phyloP scores from a whole-genome alignment of 108 stramenopile genomes.

The Discostella stelligeroides region DNA sequence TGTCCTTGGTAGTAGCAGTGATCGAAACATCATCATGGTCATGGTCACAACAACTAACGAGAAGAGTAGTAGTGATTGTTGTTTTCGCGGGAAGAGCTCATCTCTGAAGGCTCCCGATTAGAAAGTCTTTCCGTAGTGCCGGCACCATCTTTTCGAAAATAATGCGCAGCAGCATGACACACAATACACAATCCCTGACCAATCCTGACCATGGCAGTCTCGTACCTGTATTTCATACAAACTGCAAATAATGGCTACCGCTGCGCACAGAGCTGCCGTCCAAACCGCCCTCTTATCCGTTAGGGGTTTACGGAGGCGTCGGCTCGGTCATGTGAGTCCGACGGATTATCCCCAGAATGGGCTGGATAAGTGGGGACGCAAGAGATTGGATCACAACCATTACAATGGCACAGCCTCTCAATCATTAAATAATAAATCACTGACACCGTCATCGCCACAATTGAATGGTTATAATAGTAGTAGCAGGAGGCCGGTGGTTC shows the following conservation, averaged over 20 bases:
- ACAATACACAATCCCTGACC: no score
- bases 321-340: constrained; percentile 47
- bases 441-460: constrained; percentile 4
- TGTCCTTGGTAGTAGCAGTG: constrained; percentile 7
- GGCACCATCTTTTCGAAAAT: no score
- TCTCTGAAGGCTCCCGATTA: no score
- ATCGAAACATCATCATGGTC: constrained; percentile 7
- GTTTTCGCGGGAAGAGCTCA: no score
- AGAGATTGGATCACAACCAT: constrained; percentile 8
- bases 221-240: not conserved
- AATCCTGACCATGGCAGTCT: no score
- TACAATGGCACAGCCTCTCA: not conserved
- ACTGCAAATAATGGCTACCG: constrained; percentile 16
- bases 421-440: no score
- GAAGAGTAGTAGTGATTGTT: no score
- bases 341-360: constrained; percentile 35
- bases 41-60: not conserved
- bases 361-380: constrained; percentile 51
- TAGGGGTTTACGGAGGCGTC: constrained; percentile 42
- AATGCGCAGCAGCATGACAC: no score
- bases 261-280: constrained; percentile 20
- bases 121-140: no score
- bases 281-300: constrained; percentile 41
- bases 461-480: constrained; percentile 23
- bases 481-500: constrained; percentile 14